These are phyloP conservation scores for Coemansia brasiliensis DNA, from an alignment of 192 early-diverging fungal species.

Conservation along the genomic window DNA sequence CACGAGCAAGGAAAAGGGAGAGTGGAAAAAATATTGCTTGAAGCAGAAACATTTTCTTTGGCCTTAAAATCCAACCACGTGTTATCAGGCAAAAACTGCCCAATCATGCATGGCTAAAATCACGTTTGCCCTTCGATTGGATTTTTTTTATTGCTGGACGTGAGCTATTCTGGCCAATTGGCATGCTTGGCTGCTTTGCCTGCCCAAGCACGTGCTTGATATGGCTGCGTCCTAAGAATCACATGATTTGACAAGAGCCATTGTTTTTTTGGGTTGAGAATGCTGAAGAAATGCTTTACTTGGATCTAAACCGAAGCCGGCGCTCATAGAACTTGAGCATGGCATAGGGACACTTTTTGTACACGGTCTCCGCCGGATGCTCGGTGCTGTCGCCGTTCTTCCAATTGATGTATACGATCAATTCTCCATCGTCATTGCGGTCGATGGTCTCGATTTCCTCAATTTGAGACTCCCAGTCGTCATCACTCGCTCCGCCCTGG, in stretches of 20 bases:
- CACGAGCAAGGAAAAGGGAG: neutral
- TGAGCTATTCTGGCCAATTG: constrained; percentile 1
- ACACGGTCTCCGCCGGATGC: constrained; percentile 39
- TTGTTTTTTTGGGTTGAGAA: too few relatives aligned
- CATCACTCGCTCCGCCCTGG: constrained; percentile 2
- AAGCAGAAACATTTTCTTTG: neutral
- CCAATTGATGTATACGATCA: constrained; percentile 53
- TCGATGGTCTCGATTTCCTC: constrained; percentile 38
- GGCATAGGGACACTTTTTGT: constrained; percentile 47
- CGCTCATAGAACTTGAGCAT: constrained; percentile 60
- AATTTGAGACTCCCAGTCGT: constrained; percentile 33
- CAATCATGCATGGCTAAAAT: constrained; percentile 23
- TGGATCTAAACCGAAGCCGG: constrained; percentile 54
- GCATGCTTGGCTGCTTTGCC: neutral
- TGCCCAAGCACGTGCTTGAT: constrained; percentile 9
- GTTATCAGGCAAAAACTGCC: constrained; percentile 8
- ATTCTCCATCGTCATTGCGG: constrained; percentile 10
- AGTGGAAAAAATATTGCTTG: constrained; percentile 14
- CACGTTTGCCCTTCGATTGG: constrained; percentile 33
- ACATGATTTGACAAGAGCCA: constrained; percentile 1
- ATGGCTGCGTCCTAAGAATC: neutral
- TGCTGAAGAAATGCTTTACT: constrained; percentile 1
- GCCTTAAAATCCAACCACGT: constrained; percentile 45
- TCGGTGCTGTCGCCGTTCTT: constrained; percentile 46
- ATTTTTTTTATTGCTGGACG: constrained; percentile 16